Evolutionary conservation across 495 filamentous ascomycete species (phyloP).

Genomic region (Aspergillus conjunctus): DNA sequence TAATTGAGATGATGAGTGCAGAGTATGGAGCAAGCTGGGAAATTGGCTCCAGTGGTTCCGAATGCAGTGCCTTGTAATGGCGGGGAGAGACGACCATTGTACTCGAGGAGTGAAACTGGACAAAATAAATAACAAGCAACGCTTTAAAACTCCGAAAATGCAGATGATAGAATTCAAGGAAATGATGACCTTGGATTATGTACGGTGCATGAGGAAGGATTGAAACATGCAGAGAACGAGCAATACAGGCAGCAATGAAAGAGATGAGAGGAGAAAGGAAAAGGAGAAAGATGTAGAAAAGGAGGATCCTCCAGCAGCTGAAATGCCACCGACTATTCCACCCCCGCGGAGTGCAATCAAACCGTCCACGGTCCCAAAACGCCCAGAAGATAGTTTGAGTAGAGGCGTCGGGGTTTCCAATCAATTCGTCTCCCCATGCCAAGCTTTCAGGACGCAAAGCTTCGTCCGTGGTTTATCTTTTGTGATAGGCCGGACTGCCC

Average conservation of each 20-base stretch:
- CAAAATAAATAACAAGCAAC: neutral
- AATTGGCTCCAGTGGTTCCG: conserved; percentile 30
- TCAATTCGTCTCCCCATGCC: neutral
- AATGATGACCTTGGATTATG: neutral
- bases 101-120: neutral
- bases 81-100: neutral
- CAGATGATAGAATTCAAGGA: neutral
- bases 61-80: neutral
- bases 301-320: neutral
- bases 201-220: neutral
- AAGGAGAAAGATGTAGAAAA: neutral
- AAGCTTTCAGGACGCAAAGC: neutral
- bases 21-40: conserved; percentile 46
- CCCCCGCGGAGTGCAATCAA: neutral
- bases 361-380: neutral
- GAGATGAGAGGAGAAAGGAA: neutral
- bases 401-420: neutral
- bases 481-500: neutral
- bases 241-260: neutral
- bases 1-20: conserved; percentile 46
- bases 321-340: neutral
- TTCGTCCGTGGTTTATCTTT: neutral
- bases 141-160: neutral
- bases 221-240: neutral
- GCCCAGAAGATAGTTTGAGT: neutral